Evolutionary conservation across 352 stramenopile genomes (phyloP).

Genomic region (Sclerospora graminicola): DNA sequence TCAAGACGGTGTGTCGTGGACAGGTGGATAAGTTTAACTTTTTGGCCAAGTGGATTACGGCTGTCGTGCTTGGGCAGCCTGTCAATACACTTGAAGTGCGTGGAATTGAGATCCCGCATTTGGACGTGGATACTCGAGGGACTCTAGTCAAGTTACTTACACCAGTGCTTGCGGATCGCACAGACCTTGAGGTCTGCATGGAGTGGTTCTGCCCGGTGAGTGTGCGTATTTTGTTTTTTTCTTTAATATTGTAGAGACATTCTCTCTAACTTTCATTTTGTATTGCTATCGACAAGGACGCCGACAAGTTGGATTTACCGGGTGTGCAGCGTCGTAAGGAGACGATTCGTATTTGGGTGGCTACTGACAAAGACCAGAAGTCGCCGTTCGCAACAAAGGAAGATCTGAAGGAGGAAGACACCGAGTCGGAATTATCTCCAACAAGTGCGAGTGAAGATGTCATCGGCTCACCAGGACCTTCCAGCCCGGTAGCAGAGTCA

Average conservation of each 20-base stretch:
- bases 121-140: slow-evolving; percentile 57
- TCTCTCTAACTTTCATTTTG: slow-evolving; percentile 6
- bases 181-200: slow-evolving; percentile 80
- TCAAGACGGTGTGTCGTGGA: slow-evolving; percentile 76
- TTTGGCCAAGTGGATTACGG: slow-evolving; percentile 76
- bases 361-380: slow-evolving; percentile 80
- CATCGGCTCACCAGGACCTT: slow-evolving; percentile 37
- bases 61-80: slow-evolving; percentile 59
- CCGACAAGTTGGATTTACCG: slow-evolving; percentile 45
- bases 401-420: slow-evolving; percentile 47
- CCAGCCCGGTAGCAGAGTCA: slow-evolving; percentile 37
- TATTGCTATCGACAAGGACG: slow-evolving; percentile 27
- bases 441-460: slow-evolving; percentile 33
- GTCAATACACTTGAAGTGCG: slow-evolving; percentile 60
- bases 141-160: slow-evolving; percentile 70
- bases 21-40: slow-evolving; percentile 87
- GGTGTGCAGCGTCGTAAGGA: slow-evolving; percentile 52
- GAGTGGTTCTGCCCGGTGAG: slow-evolving; percentile 78
- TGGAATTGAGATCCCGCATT: slow-evolving; percentile 77
- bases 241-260: slow-evolving; percentile 3
- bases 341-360: slow-evolving; percentile 82
- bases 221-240: slow-evolving; percentile 5
- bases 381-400: slow-evolving; percentile 55
- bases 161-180: slow-evolving; percentile 71
- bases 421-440: slow-evolving; percentile 48